phyloP scores from a whole-genome alignment of 225 moss, liverwort and hornwort genomes.

The Bryoerythrophyllum caledonicum region DNA sequence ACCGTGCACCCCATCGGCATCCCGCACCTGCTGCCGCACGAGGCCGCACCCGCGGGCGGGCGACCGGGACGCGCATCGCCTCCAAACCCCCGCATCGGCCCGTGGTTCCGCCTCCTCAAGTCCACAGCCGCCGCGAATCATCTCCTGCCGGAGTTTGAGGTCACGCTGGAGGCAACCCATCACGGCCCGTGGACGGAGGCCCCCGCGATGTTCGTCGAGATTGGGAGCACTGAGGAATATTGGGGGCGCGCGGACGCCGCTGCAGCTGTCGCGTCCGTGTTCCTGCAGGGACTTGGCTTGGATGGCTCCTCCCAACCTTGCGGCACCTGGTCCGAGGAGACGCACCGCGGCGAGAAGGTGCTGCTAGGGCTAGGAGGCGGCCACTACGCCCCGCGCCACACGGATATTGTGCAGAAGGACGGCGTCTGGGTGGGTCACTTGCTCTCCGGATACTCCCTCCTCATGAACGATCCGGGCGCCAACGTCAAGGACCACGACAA shows the following conservation, averaged over 20 bases:
- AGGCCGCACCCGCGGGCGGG: slow-evolving; percentile 75
- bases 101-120: slow-evolving; percentile 85
- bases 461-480: slow-evolving; percentile 68
- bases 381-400: slow-evolving; percentile 88
- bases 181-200: slow-evolving; percentile 84
- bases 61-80: slow-evolving; percentile 83
- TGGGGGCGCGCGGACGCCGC: slow-evolving; percentile 85
- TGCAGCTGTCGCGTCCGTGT: slow-evolving; percentile 58
- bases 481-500: slow-evolving; percentile 40
- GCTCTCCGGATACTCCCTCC: slow-evolving; percentile 72
- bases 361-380: slow-evolving; percentile 87
- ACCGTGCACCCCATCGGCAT: slow-evolving; percentile 94
- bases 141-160: slow-evolving; percentile 87
- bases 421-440: slow-evolving; percentile 93
- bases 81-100: slow-evolving; percentile 79
- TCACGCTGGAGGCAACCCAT: slow-evolving; percentile 90
- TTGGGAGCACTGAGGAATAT: slow-evolving; percentile 77
- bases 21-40: slow-evolving; percentile 64
- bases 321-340: slow-evolving; percentile 57
- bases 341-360: slow-evolving; percentile 64
- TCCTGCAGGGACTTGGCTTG: slow-evolving; percentile 47
- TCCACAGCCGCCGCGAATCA: slow-evolving; percentile 46
- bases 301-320: slow-evolving; percentile 59
- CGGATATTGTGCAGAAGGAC: slow-evolving; percentile 72
- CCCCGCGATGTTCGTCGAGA: slow-evolving; percentile 93